phyloP scores from a whole-genome alignment of 345 rosid species.

The Salix dunnii region DNA sequence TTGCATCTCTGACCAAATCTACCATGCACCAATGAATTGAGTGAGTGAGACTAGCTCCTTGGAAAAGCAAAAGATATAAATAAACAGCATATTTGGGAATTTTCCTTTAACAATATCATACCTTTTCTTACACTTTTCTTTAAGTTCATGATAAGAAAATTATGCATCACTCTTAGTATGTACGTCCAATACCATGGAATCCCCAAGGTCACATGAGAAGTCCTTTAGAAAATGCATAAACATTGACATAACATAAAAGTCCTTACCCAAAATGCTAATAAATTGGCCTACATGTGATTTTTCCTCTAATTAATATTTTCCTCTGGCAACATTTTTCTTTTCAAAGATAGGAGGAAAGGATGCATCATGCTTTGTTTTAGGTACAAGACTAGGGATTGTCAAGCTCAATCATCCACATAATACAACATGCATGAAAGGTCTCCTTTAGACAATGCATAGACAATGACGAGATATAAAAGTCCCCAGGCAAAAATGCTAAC shows the following conservation, averaged over 20 bases:
- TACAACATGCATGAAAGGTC: neutral
- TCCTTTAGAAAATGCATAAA: neutral
- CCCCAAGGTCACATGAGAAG: neutral
- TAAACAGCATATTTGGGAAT: neutral
- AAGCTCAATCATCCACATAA: neutral
- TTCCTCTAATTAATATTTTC: neutral
- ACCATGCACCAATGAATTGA: conserved; percentile 15
- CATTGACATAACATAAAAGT: neutral
- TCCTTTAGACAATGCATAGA: neutral
- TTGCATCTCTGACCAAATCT: conserved; percentile 99
- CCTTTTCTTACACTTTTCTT: neutral
- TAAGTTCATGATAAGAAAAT: neutral
- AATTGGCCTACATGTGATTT: neutral
- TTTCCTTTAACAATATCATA: neutral
- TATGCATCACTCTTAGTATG: neutral
- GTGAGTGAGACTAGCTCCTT: neutral
- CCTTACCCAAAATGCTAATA: neutral
- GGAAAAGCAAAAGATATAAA: neutral
- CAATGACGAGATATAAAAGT: neutral
- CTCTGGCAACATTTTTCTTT: neutral
- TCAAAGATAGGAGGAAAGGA: neutral
- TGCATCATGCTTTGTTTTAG: neutral
- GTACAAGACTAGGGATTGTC: neutral
- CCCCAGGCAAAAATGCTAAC: neutral
- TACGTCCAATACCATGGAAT: neutral